These are phyloP conservation scores for Rhododendron williamsianum DNA, from an alignment of 148 eudicot genomes.

Conservation along the genomic window DNA sequence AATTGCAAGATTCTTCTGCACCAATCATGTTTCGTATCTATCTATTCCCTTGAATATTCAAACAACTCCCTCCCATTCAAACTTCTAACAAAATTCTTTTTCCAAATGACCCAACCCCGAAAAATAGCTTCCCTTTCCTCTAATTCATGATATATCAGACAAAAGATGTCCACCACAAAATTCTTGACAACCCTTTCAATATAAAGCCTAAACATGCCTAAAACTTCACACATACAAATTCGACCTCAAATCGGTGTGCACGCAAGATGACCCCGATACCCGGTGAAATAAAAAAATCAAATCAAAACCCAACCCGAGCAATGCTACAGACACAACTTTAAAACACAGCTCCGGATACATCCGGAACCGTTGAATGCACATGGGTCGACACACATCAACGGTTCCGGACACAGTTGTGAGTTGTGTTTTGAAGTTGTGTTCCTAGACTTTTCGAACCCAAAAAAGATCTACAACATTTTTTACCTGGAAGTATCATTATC, in stretches of 20 bases:
- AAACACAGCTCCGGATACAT: too few species aligned
- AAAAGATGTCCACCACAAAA: not conserved
- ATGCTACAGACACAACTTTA: too few species aligned
- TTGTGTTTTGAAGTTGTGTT: too few species aligned
- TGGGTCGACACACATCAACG: too few species aligned
- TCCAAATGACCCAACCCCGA: not conserved
- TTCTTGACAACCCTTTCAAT: not conserved
- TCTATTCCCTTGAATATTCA: not conserved
- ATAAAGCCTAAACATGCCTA: not conserved
- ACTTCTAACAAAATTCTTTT: too few species aligned
- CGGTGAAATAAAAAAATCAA: not conserved
- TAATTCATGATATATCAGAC: too few species aligned
- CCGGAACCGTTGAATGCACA: too few species aligned
- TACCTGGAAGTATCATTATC: constrained; percentile 22
- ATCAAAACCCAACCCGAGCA: not conserved
- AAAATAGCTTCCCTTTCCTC: not conserved
- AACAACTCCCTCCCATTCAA: not conserved
- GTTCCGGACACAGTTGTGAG: too few species aligned
- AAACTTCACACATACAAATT: not conserved
- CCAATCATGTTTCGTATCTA: not conserved
- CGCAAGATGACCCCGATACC: not conserved
- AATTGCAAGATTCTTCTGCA: not conserved
- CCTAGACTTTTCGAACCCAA: too few species aligned
- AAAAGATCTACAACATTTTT: not conserved
- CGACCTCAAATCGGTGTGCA: not conserved